phyloP scores from a whole-genome alignment of 2,329 filamentous ascomycete genomes.

The Knoxdaviesia proteae region DNA sequence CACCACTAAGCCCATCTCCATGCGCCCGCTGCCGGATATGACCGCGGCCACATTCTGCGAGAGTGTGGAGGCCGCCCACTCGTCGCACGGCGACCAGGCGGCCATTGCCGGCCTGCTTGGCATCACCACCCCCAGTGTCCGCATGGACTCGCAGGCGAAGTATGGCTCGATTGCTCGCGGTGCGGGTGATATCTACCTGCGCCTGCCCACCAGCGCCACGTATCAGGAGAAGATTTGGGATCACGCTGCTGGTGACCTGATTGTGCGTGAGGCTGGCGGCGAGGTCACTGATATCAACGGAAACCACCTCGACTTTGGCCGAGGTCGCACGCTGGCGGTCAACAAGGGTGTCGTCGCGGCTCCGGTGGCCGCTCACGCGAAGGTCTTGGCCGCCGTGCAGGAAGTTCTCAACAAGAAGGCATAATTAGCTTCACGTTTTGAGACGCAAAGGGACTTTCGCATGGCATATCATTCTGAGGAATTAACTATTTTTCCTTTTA shows the following conservation, averaged over 20 bases:
- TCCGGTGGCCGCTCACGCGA: constrained; percentile 50
- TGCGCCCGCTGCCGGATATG: constrained; percentile 48
- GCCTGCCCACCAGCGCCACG: constrained; percentile 62
- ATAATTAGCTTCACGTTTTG: no score
- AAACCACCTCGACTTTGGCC: constrained; percentile 65
- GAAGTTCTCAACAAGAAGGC: constrained; percentile 38
- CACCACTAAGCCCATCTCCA: constrained; percentile 39
- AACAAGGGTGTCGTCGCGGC: constrained; percentile 94
- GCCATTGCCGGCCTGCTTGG: constrained; percentile 61
- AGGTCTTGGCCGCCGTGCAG: constrained; percentile 66
- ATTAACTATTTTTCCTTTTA: no score
- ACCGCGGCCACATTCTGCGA: constrained; percentile 82
- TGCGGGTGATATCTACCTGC: constrained; percentile 83
- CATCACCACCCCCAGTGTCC: constrained; percentile 73
- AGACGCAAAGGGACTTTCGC: no score
- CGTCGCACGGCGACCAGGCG: constrained; percentile 61
- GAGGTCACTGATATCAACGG: constrained; percentile 78
- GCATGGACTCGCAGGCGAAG: constrained; percentile 96
- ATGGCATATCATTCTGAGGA: no score
- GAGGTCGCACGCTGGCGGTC: constrained; percentile 63
- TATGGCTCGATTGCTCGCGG: constrained; percentile 90
- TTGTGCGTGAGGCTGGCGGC: constrained; percentile 85
- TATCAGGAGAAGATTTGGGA: constrained; percentile 99
- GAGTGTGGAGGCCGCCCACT: constrained; percentile 85
- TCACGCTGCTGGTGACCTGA: constrained; percentile 83